Evolutionary conservation across 163 green algal species (phyloP), one percentile per base, ranked within the genome.

Genomic region (Scenedesmus sp.): DNA sequence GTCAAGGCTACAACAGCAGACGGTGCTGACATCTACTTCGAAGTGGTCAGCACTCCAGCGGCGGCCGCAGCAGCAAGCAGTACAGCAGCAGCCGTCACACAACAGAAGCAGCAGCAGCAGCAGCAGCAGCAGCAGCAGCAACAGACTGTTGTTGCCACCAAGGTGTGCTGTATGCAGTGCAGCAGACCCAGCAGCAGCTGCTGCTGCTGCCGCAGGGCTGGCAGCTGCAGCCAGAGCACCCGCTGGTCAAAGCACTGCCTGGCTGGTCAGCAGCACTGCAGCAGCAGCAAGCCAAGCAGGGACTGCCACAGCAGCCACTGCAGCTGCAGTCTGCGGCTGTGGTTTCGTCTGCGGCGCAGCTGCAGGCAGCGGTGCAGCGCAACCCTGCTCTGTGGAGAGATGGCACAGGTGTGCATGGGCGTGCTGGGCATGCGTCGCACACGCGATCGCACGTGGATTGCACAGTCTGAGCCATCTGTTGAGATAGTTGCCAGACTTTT

Each of bases 371-470:
- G 15, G 93, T 94, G 33, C 42, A 43, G 42, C 9, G 7, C 10
- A 42, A 93, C 40, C 90, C 93, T 9, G 56, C 81, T 0, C 20
- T 83, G 4, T 96, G 94, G 94, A 89, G 90, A 49, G 91, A 93
- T 68, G 93, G 94, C 16, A 92, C 91, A 91, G 94, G 93, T 94
- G 85, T 26, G 85, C 30, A 24, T 3, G 40, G 35, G n/a, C 3
- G 18, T 30, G 56, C 18, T 30, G 3, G 26, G 15, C 49, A 56
- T 20, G n/a, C n/a, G n/a, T n/a, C n/a, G n/a, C n/a, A n/a, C n/a
- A n/a, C n/a, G n/a, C n/a, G n/a, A n/a, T n/a, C n/a, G n/a, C n/a
- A n/a, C n/a, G n/a, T n/a, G n/a, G n/a, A n/a, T n/a, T n/a, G n/a
- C n/a, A n/a, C n/a, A n/a, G n/a, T n/a, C n/a, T n/a, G n/a, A n/a